phyloP scores from a whole-genome alignment of 768 basidiomycete species.

The Peribolospora baueri region DNA sequence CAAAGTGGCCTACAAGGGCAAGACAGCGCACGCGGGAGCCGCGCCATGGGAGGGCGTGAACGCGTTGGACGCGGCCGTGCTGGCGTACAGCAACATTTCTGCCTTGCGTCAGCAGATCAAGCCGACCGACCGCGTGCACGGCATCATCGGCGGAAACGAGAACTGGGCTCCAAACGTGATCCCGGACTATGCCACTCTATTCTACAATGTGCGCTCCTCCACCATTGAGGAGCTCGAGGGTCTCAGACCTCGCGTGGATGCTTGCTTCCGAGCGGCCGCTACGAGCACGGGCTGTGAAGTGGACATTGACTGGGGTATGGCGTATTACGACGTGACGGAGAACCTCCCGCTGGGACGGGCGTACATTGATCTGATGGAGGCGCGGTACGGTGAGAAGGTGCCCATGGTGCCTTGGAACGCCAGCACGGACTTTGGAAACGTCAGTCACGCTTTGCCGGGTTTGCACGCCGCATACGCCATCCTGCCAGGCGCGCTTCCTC shows the following conservation, averaged over 20 bases:
- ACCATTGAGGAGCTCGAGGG: background rate
- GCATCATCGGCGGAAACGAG: conserved; percentile 27
- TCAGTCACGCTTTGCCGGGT: background rate
- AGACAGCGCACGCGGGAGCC: conserved; percentile 50
- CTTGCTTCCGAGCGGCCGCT: background rate
- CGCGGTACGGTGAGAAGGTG: background rate
- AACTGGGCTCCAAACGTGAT: background rate
- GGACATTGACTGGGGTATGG: background rate
- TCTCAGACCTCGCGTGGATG: background rate
- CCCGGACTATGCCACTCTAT: background rate
- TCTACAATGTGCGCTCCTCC: background rate
- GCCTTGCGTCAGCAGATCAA: conserved; percentile 66
- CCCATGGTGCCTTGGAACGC: background rate
- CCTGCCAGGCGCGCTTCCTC: background rate
- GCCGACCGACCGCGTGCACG: conserved; percentile 56
- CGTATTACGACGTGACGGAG: background rate
- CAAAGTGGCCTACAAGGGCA: conserved; percentile 1
- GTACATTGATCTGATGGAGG: background rate
- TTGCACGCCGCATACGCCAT: background rate
- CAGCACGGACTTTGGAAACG: background rate
- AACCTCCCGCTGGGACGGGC: background rate
- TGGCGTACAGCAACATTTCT: conserved; percentile 55
- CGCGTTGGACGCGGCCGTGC: conserved; percentile 65
- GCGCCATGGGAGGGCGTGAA: conserved; percentile 72
- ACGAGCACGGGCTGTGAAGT: background rate